A percentile compares a stretch with the other conserved stretches of the same genome.
Evolutionary conservation across 257 asterid species (phyloP).

Genomic region (Solanum sejunctum): DNA sequence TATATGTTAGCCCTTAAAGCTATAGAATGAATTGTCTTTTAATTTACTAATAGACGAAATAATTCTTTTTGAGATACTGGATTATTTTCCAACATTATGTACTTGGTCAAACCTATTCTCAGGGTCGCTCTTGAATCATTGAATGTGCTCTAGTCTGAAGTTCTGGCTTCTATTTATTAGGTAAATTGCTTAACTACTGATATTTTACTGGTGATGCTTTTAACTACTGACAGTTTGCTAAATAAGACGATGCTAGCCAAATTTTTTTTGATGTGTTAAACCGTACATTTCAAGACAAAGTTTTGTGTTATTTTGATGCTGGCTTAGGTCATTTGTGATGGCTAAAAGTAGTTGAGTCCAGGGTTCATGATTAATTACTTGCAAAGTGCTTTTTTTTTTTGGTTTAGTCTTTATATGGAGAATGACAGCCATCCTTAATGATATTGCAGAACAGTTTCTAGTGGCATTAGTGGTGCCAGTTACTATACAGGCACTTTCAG

Average conservation of each 20-base stretch:
- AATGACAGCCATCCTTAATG: constrained; percentile 16
- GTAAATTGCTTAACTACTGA: background rate
- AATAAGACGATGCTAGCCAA: background rate
- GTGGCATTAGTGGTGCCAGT: constrained; percentile 99
- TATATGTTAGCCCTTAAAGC: background rate
- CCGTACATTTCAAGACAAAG: background rate
- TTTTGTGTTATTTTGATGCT: background rate
- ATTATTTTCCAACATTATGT: background rate
- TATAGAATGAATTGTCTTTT: background rate
- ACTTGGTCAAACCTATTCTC: background rate
- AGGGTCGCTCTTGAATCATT: background rate
- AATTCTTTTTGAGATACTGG: background rate
- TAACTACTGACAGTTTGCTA: background rate
- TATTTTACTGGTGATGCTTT: background rate
- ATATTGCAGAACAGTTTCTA: constrained; percentile 93
- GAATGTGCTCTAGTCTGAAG: background rate
- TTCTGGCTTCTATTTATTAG: background rate
- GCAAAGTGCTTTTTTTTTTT: constrained; percentile 4
- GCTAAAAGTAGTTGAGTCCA: background rate
- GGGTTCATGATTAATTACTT: background rate
- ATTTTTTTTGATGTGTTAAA: background rate
- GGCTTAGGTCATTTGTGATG: background rate
- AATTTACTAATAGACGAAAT: background rate
- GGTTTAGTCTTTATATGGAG: background rate
- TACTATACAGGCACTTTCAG: constrained; percentile 95